A percentile compares a stretch with the other conserved stretches of the same genome.
Conservation (phyloP, 345 rosid species). For the Adansonia digitata region DNA sequence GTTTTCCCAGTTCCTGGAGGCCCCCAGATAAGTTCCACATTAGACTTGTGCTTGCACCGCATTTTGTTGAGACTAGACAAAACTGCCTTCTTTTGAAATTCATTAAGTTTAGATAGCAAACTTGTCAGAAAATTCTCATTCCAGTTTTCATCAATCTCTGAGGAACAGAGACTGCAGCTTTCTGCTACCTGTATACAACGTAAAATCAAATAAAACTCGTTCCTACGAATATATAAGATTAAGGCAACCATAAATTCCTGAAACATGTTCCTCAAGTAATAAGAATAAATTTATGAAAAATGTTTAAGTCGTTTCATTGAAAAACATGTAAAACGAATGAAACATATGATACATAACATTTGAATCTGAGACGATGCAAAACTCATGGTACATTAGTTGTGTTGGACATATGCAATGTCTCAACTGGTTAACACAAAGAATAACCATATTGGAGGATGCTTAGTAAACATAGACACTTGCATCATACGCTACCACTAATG, state of each 20-base stretch:
- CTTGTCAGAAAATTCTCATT: not conserved
- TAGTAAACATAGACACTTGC: not conserved
- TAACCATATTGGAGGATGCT: not conserved
- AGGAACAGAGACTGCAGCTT: conserved; percentile 20
- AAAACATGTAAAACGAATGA: not conserved
- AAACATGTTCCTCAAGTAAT: not conserved
- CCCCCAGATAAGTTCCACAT: conserved; percentile 45
- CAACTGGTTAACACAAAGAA: not conserved
- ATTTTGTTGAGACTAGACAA: conserved; percentile 20
- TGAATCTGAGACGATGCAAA: not conserved
- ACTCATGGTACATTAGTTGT: not conserved
- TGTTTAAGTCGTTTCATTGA: not conserved
- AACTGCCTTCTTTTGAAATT: conserved; percentile 30
- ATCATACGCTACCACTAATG: not conserved
- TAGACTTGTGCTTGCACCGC: conserved; percentile 22
- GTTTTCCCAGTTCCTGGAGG: conserved; percentile 59
- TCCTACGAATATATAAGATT: no score
- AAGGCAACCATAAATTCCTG: not conserved
- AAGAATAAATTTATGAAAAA: not conserved
- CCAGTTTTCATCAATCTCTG: not conserved
- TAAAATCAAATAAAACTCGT: not conserved
- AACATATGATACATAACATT: not conserved
- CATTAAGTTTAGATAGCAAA: conserved; percentile 20
- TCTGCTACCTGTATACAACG: conserved; percentile 23
- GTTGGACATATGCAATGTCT: not conserved